Conservation (phyloP, 345 rosid genomes). For the Corchorus capsularis region DNA sequence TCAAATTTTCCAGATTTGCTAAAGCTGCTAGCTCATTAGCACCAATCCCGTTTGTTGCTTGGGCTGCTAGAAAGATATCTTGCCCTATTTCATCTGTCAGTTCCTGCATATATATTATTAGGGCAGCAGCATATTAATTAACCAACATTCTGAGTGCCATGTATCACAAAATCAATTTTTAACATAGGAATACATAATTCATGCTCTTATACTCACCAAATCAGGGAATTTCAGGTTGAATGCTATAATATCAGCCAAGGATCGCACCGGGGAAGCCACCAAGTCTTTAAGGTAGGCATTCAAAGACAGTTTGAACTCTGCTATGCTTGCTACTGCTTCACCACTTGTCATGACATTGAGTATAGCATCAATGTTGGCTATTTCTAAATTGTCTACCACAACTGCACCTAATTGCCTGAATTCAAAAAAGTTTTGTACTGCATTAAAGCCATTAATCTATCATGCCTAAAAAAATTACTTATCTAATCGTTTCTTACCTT, state of each 20-base stretch:
- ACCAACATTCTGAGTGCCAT: not conserved
- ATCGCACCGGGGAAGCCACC: slow-evolving; percentile 52
- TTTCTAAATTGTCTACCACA: slow-evolving; percentile 45
- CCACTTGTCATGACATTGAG: slow-evolving; percentile 28
- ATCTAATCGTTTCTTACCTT: slow-evolving; percentile 35
- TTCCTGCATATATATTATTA: slow-evolving; percentile 40
- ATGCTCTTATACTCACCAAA: slow-evolving; percentile 33
- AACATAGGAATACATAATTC: not conserved
- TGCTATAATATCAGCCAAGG: slow-evolving; percentile 59
- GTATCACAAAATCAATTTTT: not conserved
- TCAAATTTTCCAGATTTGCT: slow-evolving; percentile 29
- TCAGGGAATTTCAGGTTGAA: slow-evolving; percentile 47
- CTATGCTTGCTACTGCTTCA: slow-evolving; percentile 38
- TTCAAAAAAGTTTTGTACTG: not conserved
- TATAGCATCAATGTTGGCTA: slow-evolving; percentile 38
- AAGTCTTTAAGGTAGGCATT: slow-evolving; percentile 51
- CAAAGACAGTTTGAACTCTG: slow-evolving; percentile 59
- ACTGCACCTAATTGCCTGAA: slow-evolving; percentile 54
- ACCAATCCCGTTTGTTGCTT: slow-evolving; percentile 44
- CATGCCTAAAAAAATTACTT: not conserved
- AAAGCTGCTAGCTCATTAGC: slow-evolving; percentile 33
- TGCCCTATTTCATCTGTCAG: slow-evolving; percentile 51
- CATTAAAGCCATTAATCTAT: not conserved
- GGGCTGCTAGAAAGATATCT: slow-evolving; percentile 40
- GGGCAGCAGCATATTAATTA: not conserved